These are phyloP conservation scores for Kregervanrija pseudodelftensis DNA, from an alignment of 805 yeast species.

Conservation along the genomic window DNA sequence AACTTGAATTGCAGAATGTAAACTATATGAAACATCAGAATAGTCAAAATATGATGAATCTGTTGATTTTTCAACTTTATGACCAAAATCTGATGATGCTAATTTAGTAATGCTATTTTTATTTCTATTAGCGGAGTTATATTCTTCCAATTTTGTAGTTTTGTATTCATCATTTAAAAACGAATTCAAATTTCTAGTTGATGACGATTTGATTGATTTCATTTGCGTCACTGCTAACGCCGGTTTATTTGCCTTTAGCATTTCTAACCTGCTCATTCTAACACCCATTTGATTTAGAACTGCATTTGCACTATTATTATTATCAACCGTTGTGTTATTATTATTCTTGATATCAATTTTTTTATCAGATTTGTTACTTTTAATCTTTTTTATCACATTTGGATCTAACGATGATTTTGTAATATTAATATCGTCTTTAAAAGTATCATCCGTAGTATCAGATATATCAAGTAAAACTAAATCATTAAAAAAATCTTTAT, in stretches of 20 bases:
- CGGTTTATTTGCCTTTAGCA: slow-evolving; percentile 2
- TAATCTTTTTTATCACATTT: background rate
- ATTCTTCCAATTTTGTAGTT: slow-evolving; percentile 15
- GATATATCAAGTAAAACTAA: slow-evolving; percentile 2
- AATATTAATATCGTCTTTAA: background rate
- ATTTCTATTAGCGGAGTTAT: slow-evolving; percentile 4
- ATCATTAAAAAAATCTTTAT: slow-evolving; percentile 1
- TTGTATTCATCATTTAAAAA: slow-evolving; percentile 14
- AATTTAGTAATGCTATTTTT: slow-evolving; percentile 1
- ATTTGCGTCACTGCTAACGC: slow-evolving; percentile 2
- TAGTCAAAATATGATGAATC: slow-evolving; percentile 20
- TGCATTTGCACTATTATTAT: slow-evolving; percentile 1
- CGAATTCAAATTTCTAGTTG: slow-evolving; percentile 22
- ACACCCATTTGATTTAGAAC: slow-evolving; percentile 26
- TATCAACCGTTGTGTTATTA: too few species aligned
- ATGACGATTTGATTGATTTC: slow-evolving; percentile 19
- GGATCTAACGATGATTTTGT: background rate
- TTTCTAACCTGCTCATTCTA: slow-evolving; percentile 21
- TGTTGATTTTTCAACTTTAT: slow-evolving; percentile 18
- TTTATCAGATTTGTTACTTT: too few species aligned
- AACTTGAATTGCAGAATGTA: slow-evolving; percentile 27
- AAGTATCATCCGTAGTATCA: background rate
- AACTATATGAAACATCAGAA: slow-evolving; percentile 22
- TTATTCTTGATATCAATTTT: too few species aligned
- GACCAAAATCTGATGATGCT: slow-evolving; percentile 11